Evolutionary conservation across 2,329 filamentous ascomycete species (phyloP).

Genomic region (Coniella vitis): DNA sequence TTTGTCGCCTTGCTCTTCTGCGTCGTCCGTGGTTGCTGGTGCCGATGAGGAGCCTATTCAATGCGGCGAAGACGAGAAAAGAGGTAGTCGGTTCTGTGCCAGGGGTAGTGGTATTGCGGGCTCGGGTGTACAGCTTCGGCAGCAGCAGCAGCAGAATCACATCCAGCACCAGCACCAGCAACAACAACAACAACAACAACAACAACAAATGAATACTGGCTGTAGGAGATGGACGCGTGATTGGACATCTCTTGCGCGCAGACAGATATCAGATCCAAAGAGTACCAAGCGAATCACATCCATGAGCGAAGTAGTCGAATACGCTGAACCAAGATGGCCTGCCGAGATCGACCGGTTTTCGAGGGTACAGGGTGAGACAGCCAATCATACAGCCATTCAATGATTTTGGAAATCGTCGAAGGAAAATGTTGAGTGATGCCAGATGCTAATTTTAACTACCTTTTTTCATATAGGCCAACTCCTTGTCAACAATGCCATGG

Average conservation of each 20-base stretch:
- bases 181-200: slow-evolving; percentile 1
- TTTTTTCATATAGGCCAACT: slow-evolving; percentile 10
- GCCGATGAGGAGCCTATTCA: neutral
- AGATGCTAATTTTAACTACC: no score
- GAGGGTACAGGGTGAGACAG: slow-evolving; percentile 15
- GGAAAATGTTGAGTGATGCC: no score
- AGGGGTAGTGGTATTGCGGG: no score
- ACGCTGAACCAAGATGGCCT: neutral
- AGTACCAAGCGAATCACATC: neutral
- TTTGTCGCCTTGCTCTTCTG: neutral
- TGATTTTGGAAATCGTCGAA: no score
- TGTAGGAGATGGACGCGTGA: neutral
- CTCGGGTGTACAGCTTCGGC: no score
- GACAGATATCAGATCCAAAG: no score
- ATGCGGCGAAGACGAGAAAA: neutral
- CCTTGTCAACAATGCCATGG: slow-evolving; percentile 9
- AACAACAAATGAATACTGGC: slow-evolving; percentile 1
- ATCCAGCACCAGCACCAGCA: no score
- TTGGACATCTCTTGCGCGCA: neutral
- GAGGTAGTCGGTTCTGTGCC: no score
- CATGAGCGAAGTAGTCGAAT: neutral
- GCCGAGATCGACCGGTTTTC: slow-evolving; percentile 17
- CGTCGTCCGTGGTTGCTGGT: neutral
- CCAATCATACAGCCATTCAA: no score
- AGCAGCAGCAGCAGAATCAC: no score